Percentiles rank a stretch among this genome's conserved stretches.
Evolutionary conservation across 1,284 basidiomycete genomes (phyloP).

Genomic region (Malassezia psittaci): DNA sequence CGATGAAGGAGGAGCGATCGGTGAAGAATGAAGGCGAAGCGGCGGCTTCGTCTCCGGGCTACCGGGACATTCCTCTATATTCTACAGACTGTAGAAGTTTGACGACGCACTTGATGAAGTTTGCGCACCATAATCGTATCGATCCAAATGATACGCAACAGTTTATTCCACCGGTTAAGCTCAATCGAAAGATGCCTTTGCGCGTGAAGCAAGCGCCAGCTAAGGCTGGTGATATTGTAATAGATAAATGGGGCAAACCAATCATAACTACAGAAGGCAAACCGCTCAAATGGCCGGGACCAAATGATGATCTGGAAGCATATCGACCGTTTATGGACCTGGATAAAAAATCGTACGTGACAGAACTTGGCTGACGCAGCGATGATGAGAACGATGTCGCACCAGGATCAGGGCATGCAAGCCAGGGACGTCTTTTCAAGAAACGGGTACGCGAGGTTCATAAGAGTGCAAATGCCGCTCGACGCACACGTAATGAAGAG

Average conservation of each 20-base stretch:
- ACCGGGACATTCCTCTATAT: constrained; percentile 42
- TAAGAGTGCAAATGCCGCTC: constrained; percentile 36
- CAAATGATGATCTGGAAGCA: constrained; percentile 25
- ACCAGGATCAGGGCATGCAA: constrained; percentile 3
- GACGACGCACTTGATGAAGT: constrained; percentile 40
- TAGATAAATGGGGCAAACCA: constrained; percentile 34
- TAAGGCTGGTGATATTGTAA: constrained; percentile 34
- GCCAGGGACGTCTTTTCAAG: constrained; percentile 31
- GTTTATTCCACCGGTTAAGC: constrained; percentile 42
- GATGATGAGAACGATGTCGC: constrained; percentile 5
- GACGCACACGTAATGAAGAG: constrained; percentile 42
- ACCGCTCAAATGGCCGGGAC: constrained; percentile 29
- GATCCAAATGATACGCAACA: constrained; percentile 36
- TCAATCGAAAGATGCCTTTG: constrained; percentile 45
- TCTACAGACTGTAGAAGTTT: constrained; percentile 27
- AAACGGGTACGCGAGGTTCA: constrained; percentile 44
- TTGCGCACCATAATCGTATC: constrained; percentile 36
- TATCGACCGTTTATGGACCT: constrained; percentile 15
- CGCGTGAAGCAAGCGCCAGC: constrained; percentile 35
- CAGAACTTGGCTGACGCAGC: neutral
- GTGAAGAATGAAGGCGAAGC: constrained; percentile 8
- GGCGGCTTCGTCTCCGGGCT: constrained; percentile 29
- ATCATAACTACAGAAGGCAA: constrained; percentile 33
- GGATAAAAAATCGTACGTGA: constrained; percentile 4
- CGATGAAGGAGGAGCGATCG: constrained; percentile 9